Percentiles rank a stretch among this genome's conserved stretches.
These are phyloP conservation scores for Coemansia sp. DNA, from an alignment of 192 early-diverging fungal species.

Conservation along the genomic window DNA sequence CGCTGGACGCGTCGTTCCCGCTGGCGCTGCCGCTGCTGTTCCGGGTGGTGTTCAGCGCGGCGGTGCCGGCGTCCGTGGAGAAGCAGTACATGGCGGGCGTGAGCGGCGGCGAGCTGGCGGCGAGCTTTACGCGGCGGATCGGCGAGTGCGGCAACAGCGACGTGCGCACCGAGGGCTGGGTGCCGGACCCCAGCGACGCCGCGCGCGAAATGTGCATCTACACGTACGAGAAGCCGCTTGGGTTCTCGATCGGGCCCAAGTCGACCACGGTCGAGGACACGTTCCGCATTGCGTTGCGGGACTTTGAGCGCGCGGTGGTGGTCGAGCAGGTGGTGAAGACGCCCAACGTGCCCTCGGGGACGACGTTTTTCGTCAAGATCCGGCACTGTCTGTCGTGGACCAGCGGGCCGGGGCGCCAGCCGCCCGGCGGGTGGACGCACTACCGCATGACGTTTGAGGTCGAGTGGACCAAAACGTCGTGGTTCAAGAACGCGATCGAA, in stretches of 20 bases:
- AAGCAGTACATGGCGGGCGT: conserved; percentile 17
- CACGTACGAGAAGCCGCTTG: conserved; percentile 48
- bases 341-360: conserved; percentile 50
- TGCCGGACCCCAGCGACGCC: conserved; percentile 26
- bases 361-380: conserved; percentile 49
- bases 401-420: conserved; percentile 22
- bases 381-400: conserved; percentile 50
- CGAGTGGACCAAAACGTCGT: conserved; percentile 51
- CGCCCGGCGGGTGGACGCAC: conserved; percentile 43
- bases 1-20: conserved; percentile 43
- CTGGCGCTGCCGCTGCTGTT: conserved; percentile 44
- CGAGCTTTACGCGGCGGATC: conserved; percentile 41
- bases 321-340: conserved; percentile 45
- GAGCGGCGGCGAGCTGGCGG: conserved; percentile 16
- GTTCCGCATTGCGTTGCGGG: conserved; percentile 21
- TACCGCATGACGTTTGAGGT: conserved; percentile 49
- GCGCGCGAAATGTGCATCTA: conserved; percentile 36
- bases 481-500: conserved; percentile 51
- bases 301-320: conserved; percentile 33
- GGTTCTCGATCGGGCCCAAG: conserved; percentile 52
- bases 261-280: conserved; percentile 42
- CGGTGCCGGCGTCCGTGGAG: conserved; percentile 18
- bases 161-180: conserved; percentile 45
- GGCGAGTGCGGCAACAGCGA: conserved; percentile 31
- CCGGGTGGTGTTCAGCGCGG: conserved; percentile 43